Conservation (phyloP, 306 rosid species). For the Dryas octopetala region DNA sequence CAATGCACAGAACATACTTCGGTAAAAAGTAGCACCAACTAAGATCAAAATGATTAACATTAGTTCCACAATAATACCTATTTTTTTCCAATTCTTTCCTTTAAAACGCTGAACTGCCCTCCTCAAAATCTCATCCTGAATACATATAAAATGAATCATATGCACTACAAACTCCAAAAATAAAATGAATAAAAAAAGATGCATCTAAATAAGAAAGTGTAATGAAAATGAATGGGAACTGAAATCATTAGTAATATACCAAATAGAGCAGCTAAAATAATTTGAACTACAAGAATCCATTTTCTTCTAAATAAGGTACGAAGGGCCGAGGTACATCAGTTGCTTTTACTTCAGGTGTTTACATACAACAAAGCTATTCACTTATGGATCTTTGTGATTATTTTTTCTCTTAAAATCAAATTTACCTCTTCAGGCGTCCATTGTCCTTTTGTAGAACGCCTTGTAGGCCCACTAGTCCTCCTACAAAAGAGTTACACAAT, state of each 20-base stretch:
- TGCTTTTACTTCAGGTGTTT: not conserved
- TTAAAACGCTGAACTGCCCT: constrained; percentile 86
- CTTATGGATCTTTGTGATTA: not conserved
- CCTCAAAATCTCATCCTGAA: constrained; percentile 76
- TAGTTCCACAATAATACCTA: constrained; percentile 49
- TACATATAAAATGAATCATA: constrained; percentile 28
- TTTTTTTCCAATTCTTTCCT: constrained; percentile 99
- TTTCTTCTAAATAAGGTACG: not conserved
- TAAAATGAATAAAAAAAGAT: not conserved
- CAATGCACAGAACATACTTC: constrained; percentile 13
- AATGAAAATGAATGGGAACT: not conserved
- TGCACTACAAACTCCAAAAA: constrained; percentile 8
- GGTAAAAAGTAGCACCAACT: constrained; percentile 18
- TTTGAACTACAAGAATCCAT: not conserved
- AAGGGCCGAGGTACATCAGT: not conserved
- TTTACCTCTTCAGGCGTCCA: constrained; percentile 94
- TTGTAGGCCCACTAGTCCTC: constrained; percentile 97
- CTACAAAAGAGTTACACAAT: constrained; percentile 39
- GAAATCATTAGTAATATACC: not conserved
- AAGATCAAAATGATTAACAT: not conserved
- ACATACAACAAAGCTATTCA: not conserved
- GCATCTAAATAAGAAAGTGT: not conserved
- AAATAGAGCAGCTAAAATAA: not conserved
- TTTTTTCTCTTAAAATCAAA: not conserved
- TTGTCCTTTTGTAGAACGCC: constrained; percentile 99